These are phyloP conservation scores for Saccharomyces hybrid DNA, from an alignment of 1,139 yeast genomes.

Conservation along the genomic window DNA sequence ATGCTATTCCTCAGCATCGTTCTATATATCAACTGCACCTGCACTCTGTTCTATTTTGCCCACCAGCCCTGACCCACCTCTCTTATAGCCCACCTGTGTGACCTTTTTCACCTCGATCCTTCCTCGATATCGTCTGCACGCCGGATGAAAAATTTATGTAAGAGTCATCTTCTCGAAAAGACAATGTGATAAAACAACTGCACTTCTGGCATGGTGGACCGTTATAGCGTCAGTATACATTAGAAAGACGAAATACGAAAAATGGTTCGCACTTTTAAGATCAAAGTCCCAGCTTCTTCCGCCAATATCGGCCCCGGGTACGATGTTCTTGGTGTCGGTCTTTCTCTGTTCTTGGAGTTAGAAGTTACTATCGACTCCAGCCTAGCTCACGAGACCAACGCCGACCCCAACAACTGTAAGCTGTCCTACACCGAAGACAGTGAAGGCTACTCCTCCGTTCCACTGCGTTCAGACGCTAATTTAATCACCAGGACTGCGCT, in stretches of 20 bases:
- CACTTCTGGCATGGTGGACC: background rate
- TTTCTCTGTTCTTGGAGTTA: constrained; percentile 64
- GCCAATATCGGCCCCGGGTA: constrained; percentile 98
- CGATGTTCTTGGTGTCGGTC: constrained; percentile 89
- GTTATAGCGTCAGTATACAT: background rate
- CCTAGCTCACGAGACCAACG: constrained; percentile 38
- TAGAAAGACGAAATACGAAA: background rate
- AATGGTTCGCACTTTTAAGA: constrained; percentile 41
- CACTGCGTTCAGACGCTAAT: constrained; percentile 66
- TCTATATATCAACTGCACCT: background rate
- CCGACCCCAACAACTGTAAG: constrained; percentile 62
- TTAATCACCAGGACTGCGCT: constrained; percentile 88
- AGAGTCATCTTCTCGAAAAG: constrained; percentile 1
- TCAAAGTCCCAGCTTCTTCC: constrained; percentile 90
- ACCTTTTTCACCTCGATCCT: background rate
- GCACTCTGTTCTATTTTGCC: background rate
- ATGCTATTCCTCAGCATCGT: constrained; percentile 10
- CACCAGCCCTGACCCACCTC: background rate
- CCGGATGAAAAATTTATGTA: background rate
- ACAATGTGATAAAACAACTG: background rate
- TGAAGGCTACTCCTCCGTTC: constrained; percentile 72
- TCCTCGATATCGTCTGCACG: background rate
- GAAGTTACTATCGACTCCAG: constrained; percentile 56
- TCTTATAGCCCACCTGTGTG: background rate
- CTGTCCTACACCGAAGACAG: constrained; percentile 63